A percentile compares a stretch with the other conserved stretches of the same genome.
phyloP scores from a whole-genome alignment of 2,329 filamentous ascomycete species.

The Epichloe elymi region DNA sequence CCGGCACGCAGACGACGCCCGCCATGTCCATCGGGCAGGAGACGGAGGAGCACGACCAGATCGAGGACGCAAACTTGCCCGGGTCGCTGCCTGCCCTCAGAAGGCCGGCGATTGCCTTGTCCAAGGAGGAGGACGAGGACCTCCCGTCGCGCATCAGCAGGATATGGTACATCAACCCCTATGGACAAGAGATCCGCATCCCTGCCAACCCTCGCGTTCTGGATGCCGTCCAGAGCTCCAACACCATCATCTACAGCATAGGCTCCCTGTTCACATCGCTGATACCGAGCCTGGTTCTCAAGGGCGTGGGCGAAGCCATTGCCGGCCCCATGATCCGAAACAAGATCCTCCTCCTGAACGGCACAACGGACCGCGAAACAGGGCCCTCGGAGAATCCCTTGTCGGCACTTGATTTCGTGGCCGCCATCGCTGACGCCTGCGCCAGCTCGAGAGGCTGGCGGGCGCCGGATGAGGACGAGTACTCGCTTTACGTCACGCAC shows the following conservation, averaged over 20 bases:
- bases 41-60: conserved; percentile 43
- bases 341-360: conserved; percentile 79
- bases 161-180: conserved; percentile 97
- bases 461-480: conserved; percentile 30
- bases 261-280: conserved; percentile 89
- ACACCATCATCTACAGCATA: conserved; percentile 76
- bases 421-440: conserved; percentile 63
- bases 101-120: conserved; percentile 70
- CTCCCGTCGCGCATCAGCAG: conserved; percentile 65
- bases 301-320: conserved; percentile 54
- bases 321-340: conserved; percentile 33
- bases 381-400: conserved; percentile 54
- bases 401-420: conserved; percentile 68
- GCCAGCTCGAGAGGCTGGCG: conserved; percentile 47
- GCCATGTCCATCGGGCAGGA: conserved; percentile 26
- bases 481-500: conserved; percentile 65
- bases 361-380: conserved; percentile 74
- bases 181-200: conserved; percentile 88
- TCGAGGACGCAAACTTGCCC: conserved; percentile 71
- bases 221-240: conserved; percentile 48
- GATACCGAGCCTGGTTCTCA: conserved; percentile 66
- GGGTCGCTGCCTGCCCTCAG: conserved; percentile 70
- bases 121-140: conserved; percentile 62
- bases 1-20: conserved; percentile 15
- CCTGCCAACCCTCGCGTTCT: conserved; percentile 72